Evolutionary conservation across 1,139 yeast species (phyloP).

Genomic region (Debaryomycetaceae sp.): DNA sequence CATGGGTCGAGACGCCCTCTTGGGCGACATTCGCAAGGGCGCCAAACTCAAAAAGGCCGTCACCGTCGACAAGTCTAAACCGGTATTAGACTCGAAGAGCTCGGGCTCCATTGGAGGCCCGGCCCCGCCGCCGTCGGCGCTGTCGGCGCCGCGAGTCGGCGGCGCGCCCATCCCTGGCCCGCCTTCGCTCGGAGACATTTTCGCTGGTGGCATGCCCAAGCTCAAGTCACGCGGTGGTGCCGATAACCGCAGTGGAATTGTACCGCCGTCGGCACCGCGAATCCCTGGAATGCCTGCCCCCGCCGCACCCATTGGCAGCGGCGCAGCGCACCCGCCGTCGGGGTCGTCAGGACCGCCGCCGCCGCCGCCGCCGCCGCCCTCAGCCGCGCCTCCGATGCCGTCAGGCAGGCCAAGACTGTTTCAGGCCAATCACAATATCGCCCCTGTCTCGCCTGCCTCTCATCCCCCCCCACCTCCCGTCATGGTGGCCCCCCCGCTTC

Average conservation of each 20-base stretch:
- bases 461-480: no score
- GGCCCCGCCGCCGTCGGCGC: slow-evolving; percentile 12
- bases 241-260: slow-evolving; percentile 40
- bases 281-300: slow-evolving; percentile 18
- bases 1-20: slow-evolving; percentile 68
- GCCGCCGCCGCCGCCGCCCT: slow-evolving; percentile 14
- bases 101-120: slow-evolving; percentile 17
- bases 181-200: slow-evolving; percentile 60
- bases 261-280: slow-evolving; percentile 37
- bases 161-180: slow-evolving; percentile 17
- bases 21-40: slow-evolving; percentile 87
- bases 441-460: no score
- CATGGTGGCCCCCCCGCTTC: slow-evolving; percentile 14
- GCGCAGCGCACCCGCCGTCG: slow-evolving; percentile 21
- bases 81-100: slow-evolving; percentile 33
- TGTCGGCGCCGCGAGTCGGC: slow-evolving; percentile 14
- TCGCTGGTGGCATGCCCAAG: slow-evolving; percentile 87
- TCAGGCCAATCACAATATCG: no score
- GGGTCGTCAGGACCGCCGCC: slow-evolving; percentile 16
- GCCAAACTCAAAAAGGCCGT: slow-evolving; percentile 65
- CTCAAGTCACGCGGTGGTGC: slow-evolving; percentile 47
- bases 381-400: slow-evolving; percentile 9
- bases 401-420: slow-evolving; percentile 19
- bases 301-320: slow-evolving; percentile 10
- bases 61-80: slow-evolving; percentile 44